These are phyloP conservation scores for Ilyonectria destructans DNA, from an alignment of 2,329 filamentous ascomycete species.

Conservation along the genomic window DNA sequence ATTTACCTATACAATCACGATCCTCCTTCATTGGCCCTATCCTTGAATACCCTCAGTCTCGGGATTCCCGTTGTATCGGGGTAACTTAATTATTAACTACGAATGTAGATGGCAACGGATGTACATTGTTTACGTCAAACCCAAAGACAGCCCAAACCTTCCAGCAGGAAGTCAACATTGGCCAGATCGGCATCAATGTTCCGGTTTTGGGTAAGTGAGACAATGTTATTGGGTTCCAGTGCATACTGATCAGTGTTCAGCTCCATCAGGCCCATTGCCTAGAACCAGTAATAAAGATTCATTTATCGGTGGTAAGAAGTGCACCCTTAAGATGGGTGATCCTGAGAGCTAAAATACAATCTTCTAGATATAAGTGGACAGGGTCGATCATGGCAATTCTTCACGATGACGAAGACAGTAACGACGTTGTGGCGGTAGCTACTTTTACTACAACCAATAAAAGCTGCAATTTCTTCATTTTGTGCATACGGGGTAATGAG, in stretches of 20 bases:
- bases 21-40: not conserved
- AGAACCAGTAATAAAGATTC: slow-evolving; percentile 48
- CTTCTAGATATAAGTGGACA: slow-evolving; percentile 17
- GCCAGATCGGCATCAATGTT: slow-evolving; percentile 48
- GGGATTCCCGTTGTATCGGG: not conserved
- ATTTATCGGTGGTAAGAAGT: slow-evolving; percentile 44
- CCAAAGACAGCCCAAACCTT: slow-evolving; percentile 38
- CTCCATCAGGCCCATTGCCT: slow-evolving; percentile 39
- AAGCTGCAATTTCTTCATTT: not conserved
- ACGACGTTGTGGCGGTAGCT: slow-evolving; percentile 24
- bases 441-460: not conserved
- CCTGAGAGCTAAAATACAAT: not conserved
- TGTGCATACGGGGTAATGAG: too few species aligned
- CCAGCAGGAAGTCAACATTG: slow-evolving; percentile 43
- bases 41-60: not conserved
- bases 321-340: slow-evolving; percentile 3
- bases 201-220: slow-evolving; percentile 36
- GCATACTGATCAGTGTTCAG: not conserved
- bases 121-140: slow-evolving; percentile 43
- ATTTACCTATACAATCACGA: not conserved
- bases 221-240: not conserved
- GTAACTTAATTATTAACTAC: not conserved
- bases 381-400: slow-evolving; percentile 42
- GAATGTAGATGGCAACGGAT: slow-evolving; percentile 44
- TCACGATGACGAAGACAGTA: slow-evolving; percentile 44